Percentiles rank a stretch among this genome's conserved stretches.
Conservation (phyloP, 2,329 filamentous ascomycete genomes). For the Dryadomyces quercivorus region DNA sequence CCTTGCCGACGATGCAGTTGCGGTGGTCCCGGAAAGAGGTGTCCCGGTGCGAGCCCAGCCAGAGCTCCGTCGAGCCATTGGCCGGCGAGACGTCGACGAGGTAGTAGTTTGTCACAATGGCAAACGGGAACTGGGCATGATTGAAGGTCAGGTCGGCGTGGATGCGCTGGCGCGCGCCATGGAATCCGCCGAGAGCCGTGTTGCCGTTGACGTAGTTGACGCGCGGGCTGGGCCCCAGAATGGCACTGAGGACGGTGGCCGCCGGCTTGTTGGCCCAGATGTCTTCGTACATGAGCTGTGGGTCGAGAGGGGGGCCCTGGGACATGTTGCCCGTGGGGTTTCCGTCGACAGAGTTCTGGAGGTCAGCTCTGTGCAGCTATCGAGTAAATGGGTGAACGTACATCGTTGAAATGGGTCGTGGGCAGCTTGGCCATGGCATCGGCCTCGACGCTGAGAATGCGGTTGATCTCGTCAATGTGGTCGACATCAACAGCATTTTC, state of each 20-base stretch:
- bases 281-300: conserved; percentile 10
- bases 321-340: conserved; percentile 12
- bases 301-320: conserved; percentile 10
- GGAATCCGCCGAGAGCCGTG: conserved; percentile 6
- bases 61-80: conserved; percentile 38
- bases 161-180: conserved; percentile 22
- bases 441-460: conserved; percentile 3
- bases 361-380: no score
- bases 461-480: conserved; percentile 3
- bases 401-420: conserved; percentile 10
- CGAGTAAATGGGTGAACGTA: no score
- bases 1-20: conserved; percentile 16
- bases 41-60: conserved; percentile 31
- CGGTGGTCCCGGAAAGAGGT: conserved; percentile 6
- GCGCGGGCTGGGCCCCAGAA: conserved; percentile 7
- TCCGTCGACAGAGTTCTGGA: conserved; percentile 9
- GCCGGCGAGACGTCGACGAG: conserved; percentile 29
- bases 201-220: conserved; percentile 11
- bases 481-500: conserved; percentile 6
- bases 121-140: conserved; percentile 26
- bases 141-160: conserved; percentile 27
- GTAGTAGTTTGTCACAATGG: conserved; percentile 35
- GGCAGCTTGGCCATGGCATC: conserved; percentile 8
- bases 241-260: conserved; percentile 3
- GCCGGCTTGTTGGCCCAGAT: conserved; percentile 9